These are phyloP conservation scores for Metschnikowia sp. DNA, from an alignment of 805 yeast genomes.

Conservation along the genomic window DNA sequence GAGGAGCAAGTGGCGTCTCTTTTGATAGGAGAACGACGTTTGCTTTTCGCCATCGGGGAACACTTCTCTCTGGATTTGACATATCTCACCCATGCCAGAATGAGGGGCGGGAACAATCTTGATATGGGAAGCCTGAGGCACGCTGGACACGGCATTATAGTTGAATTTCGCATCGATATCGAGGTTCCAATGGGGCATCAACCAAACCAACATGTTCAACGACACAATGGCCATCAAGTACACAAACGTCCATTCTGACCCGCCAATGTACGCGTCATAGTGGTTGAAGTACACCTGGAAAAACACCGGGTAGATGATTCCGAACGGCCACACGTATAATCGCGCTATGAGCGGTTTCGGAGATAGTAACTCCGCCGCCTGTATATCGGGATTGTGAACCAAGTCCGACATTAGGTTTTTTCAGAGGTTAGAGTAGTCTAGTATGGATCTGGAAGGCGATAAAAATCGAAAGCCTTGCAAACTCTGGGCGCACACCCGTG, in stretches of 20 bases:
- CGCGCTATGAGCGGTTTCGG: slow-evolving; percentile 58
- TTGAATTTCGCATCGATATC: slow-evolving; percentile 67
- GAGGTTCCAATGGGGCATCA: slow-evolving; percentile 94
- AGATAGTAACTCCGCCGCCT: slow-evolving; percentile 68
- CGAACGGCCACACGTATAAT: slow-evolving; percentile 82
- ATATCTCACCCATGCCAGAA: slow-evolving; percentile 81
- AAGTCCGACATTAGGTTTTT: slow-evolving; percentile 31
- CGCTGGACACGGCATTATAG: slow-evolving; percentile 48
- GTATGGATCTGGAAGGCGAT: not conserved
- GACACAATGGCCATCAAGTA: slow-evolving; percentile 72
- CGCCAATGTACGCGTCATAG: slow-evolving; percentile 80
- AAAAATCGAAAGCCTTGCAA: not conserved
- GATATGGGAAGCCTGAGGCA: slow-evolving; percentile 67
- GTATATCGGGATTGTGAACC: slow-evolving; percentile 71
- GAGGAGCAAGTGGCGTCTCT: slow-evolving; percentile 81
- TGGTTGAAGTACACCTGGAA: slow-evolving; percentile 58
- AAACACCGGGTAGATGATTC: slow-evolving; percentile 73
- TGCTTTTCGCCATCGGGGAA: slow-evolving; percentile 59
- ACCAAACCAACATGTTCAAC: slow-evolving; percentile 70
- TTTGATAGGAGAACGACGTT: slow-evolving; percentile 79
- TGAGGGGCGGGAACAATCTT: slow-evolving; percentile 80
- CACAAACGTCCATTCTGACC: slow-evolving; percentile 95
- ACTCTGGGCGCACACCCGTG: slow-evolving; percentile 4
- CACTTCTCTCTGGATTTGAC: slow-evolving; percentile 52
- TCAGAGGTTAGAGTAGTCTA: too few species aligned